These are phyloP conservation scores for Neoboletus magnificus DNA, from an alignment of 768 basidiomycete species.

Conservation along the genomic window DNA sequence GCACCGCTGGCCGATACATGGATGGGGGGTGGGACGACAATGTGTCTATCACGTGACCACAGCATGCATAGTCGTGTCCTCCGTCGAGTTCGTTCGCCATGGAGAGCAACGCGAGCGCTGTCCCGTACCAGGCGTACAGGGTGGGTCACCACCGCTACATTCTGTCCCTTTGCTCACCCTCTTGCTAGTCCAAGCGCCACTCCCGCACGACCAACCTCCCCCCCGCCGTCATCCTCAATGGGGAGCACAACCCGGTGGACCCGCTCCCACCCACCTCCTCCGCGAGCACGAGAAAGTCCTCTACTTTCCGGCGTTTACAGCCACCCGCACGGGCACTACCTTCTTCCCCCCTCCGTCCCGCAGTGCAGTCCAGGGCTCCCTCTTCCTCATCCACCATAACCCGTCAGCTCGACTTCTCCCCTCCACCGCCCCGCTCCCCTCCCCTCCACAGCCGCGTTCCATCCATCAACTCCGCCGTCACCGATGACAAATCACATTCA, in stretches of 20 bases:
- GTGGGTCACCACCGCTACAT: too few species aligned
- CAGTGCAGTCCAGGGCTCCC: slow-evolving; percentile 14
- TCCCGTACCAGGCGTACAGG: slow-evolving; percentile 52
- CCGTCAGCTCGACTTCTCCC: slow-evolving; percentile 24
- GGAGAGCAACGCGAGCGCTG: slow-evolving; percentile 21
- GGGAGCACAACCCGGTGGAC: slow-evolving; percentile 4
- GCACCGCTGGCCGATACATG: slow-evolving; percentile 21
- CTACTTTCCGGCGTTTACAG: slow-evolving; percentile 55
- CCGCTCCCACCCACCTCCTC: background rate
- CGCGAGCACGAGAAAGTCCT: slow-evolving; percentile 31
- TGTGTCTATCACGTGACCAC: slow-evolving; percentile 16
- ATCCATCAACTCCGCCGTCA: slow-evolving; percentile 25
- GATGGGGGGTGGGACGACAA: background rate
- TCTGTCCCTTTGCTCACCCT: too few species aligned
- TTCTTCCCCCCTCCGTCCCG: slow-evolving; percentile 36
- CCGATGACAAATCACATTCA: slow-evolving; percentile 9
- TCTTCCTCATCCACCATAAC: slow-evolving; percentile 19
- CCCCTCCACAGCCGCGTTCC: slow-evolving; percentile 29
- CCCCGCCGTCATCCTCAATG: slow-evolving; percentile 8
- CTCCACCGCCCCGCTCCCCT: slow-evolving; percentile 27
- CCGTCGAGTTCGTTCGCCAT: background rate
- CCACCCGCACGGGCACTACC: slow-evolving; percentile 22
- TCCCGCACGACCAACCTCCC: slow-evolving; percentile 29
- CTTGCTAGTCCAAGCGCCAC: slow-evolving; percentile 45
- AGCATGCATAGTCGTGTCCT: too few species aligned